Conservation (phyloP, 345 rosid species). For the Mercurialis annua region DNA sequence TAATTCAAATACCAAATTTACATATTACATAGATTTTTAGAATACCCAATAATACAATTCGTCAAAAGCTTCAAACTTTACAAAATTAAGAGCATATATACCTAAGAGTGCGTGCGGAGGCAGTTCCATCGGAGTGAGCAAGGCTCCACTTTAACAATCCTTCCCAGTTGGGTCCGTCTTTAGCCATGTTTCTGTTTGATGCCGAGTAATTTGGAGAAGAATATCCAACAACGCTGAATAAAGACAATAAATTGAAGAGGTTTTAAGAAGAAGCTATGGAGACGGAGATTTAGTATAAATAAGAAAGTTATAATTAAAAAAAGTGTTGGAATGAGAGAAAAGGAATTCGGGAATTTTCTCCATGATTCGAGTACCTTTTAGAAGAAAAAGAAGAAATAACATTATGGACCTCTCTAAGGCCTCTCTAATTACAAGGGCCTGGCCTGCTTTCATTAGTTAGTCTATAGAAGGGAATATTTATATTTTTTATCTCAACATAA, state of each 20-base stretch:
- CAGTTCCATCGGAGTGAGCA: conserved; percentile 78
- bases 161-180: conserved; percentile 84
- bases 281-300: too few species aligned
- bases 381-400: not conserved
- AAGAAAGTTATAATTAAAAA: not conserved
- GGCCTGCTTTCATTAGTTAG: too few species aligned
- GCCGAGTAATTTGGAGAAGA: too few species aligned
- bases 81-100: conserved; percentile 12
- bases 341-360: conserved; percentile 1
- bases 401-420: not conserved
- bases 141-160: conserved; percentile 95
- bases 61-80: not conserved
- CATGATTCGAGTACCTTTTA: not conserved
- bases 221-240: not conserved
- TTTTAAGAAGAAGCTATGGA: too few species aligned
- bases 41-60: not conserved
- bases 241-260: too few species aligned
- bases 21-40: not conserved
- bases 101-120: conserved; percentile 55
- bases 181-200: conserved; percentile 39
- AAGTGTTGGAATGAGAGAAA: not conserved
- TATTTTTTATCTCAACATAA: too few species aligned
- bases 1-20: not conserved
- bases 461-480: too few species aligned
- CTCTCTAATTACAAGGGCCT: not conserved